Conservation (phyloP, 768 basidiomycete species). For the Naganishia randhawae region DNA sequence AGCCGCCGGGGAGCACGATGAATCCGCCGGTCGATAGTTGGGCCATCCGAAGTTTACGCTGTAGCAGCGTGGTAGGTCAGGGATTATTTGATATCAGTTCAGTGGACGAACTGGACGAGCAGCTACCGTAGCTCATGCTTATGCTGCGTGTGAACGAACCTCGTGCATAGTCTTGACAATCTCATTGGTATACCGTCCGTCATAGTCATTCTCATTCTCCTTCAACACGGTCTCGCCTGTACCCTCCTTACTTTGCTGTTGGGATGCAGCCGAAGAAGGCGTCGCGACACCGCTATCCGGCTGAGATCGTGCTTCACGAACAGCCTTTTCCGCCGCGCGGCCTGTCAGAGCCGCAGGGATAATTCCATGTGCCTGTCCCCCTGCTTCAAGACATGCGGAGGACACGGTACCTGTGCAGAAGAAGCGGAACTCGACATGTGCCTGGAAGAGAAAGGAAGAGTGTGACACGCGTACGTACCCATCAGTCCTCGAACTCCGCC, state of each 20-base stretch:
- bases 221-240: constrained; percentile 37
- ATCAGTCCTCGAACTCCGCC: constrained; percentile 80
- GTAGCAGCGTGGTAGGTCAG: background rate
- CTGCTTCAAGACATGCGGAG: constrained; percentile 57
- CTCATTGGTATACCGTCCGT: constrained; percentile 37
- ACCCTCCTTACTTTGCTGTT: constrained; percentile 57
- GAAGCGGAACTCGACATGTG: background rate
- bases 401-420: constrained; percentile 52
- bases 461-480: constrained; percentile 56
- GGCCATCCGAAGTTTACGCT: constrained; percentile 89
- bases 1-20: constrained; percentile 85
- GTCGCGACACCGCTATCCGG: background rate
- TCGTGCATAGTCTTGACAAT: constrained; percentile 50
- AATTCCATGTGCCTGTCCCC: constrained; percentile 72
- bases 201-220: constrained; percentile 32
- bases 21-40: constrained; percentile 68
- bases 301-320: constrained; percentile 29
- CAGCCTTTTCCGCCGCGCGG: constrained; percentile 32
- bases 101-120: constrained; percentile 2
- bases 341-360: constrained; percentile 68
- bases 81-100: constrained; percentile 62
- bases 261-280: constrained; percentile 59
- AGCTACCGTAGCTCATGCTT: too few species aligned
- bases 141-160: constrained; percentile 33
- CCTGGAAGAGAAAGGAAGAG: background rate